Evolutionary conservation across 2,329 filamentous ascomycete species (phyloP), one percentile per base, ranked within the genome.

Genomic region (Elsinoe australis): DNA sequence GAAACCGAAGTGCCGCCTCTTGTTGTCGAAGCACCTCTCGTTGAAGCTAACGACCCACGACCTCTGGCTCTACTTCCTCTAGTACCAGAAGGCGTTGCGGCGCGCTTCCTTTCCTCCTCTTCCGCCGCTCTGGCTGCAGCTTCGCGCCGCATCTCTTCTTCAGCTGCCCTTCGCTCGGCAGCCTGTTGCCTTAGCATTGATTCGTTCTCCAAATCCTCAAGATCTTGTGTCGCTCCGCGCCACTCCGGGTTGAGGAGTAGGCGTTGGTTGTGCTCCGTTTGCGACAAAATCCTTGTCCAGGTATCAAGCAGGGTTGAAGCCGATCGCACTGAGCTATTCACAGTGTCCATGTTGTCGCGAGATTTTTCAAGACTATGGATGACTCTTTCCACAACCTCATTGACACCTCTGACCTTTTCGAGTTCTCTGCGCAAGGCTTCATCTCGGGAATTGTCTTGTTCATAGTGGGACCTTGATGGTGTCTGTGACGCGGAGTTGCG

Each of bases 261-360:
- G 18, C 92, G 82, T 65, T 96, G 89, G 62, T 94, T 96, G 67
- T 98, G 92, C 67, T 98, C 92, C 3, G 92, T 95, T 66, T 98
- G 92, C 5, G 87, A 92, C 9, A 98, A 78, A 55, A 98, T 95
- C 46, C 88, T 82, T 6, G 88, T 94, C 90, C 90, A 98, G 12
- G 89, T 94, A 59, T 94, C 88, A 24, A 98, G 80, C 10, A 98
- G 77, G 1, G 85, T 85, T 10, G 89, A 94, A 3, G 92, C 88
- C 49, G 89, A 90, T 55, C 78, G 77, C 33, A 96, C 88, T 2
- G 92, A 95, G 53, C 78, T 77, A 47, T 84, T 84, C 28, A 96
- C 89, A 18, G 84, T 94, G 58, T 79, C 73, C 85, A 92, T 92
- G 64, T 89, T 89, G 49, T 75, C 77, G 59, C 80, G 83, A 18